These are phyloP conservation scores for Auriscalpium microsporum DNA, from an alignment of 768 basidiomycete species.

Conservation along the genomic window DNA sequence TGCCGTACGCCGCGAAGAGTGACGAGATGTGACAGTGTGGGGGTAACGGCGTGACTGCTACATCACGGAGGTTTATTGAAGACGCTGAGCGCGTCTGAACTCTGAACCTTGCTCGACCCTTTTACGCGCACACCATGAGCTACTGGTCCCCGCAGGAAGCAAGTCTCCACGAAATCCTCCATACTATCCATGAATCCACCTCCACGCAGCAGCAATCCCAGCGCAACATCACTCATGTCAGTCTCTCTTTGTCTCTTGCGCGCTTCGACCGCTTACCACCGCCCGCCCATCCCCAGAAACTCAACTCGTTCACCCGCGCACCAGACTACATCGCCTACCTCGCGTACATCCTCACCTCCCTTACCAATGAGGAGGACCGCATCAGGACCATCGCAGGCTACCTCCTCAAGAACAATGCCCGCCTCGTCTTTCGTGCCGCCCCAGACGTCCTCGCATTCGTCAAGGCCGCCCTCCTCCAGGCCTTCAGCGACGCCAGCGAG, in stretches of 20 bases:
- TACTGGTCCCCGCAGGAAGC: conserved; percentile 79
- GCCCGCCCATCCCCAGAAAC: conserved; percentile 47
- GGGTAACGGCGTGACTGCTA: not conserved
- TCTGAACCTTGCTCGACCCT: conserved; percentile 8
- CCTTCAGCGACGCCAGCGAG: conserved; percentile 71
- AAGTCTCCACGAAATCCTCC: conserved; percentile 86
- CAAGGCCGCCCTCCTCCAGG: conserved; percentile 67
- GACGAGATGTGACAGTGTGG: no score
- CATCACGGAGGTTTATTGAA: not conserved
- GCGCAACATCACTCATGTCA: conserved; percentile 74
- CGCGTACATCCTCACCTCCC: conserved; percentile 78
- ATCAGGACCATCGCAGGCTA: conserved; percentile 95
- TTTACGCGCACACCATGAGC: conserved; percentile 28
- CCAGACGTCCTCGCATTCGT: conserved; percentile 64
- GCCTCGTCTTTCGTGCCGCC: conserved; percentile 61
- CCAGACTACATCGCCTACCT: conserved; percentile 96
- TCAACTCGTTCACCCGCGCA: conserved; percentile 77
- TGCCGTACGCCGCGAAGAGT: no score
- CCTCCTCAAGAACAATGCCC: conserved; percentile 91
- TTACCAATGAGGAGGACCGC: conserved; percentile 81
- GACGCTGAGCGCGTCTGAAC: conserved; percentile 7
- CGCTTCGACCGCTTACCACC: conserved; percentile 14
- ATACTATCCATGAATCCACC: conserved; percentile 87
- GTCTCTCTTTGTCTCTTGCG: conserved; percentile 17
- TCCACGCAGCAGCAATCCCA: conserved; percentile 65